Evolutionary conservation across 208 protist genomes (phyloP).

Genomic region (Leptomonas seymouri): DNA sequence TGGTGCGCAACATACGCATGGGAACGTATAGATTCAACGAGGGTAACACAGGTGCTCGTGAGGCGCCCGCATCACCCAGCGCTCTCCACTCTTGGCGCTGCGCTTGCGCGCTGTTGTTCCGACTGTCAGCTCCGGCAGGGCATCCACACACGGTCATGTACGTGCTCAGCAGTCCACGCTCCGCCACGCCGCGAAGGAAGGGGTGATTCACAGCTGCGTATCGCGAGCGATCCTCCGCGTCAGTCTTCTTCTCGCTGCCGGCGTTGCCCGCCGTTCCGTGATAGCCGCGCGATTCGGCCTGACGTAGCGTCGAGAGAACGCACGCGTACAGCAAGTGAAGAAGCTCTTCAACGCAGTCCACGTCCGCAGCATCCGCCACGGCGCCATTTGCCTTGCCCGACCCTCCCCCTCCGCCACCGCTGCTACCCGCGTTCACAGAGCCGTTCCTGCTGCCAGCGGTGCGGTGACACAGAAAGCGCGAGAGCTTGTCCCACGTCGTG

Average conservation of each 20-base stretch:
- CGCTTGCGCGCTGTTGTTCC: neutral
- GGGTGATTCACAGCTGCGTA: conserved; percentile 41
- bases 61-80: neutral
- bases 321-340: conserved; percentile 23
- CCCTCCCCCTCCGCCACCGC: neutral
- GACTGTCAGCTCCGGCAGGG: neutral
- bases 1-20: neutral
- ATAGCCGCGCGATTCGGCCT: neutral
- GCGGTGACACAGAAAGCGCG: conserved; percentile 17
- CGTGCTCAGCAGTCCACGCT: conserved; percentile 47
- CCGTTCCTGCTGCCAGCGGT: neutral
- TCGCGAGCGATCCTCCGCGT: neutral
- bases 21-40: conserved; percentile 32
- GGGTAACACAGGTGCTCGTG: conserved; percentile 1
- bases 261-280: no score
- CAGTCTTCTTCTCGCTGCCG: neutral
- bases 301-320: conserved; percentile 6
- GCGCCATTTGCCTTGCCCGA: conserved; percentile 17
- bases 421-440: neutral
- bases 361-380: conserved; percentile 22
- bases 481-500: conserved; percentile 8
- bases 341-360: conserved; percentile 23
- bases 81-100: neutral
- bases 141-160: conserved; percentile 16
- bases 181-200: conserved; percentile 56